Evolutionary conservation across 305 asterid genomes (phyloP), one percentile per base, ranked within the genome.

Genomic region (Galium porrigens): DNA sequence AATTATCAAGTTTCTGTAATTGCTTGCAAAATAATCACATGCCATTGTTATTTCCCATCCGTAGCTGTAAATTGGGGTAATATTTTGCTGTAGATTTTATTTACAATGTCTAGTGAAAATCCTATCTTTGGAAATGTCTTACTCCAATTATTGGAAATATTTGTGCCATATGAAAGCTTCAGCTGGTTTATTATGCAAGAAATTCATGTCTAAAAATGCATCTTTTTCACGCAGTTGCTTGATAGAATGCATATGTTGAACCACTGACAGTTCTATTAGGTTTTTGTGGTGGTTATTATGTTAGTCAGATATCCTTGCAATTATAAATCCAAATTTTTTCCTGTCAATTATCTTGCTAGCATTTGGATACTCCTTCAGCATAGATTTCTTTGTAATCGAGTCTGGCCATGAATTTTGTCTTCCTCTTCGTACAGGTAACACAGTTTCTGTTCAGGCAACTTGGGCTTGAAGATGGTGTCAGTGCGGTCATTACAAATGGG

Each of bases 401-500:
- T 33, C 42, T 0, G 1, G 6, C 32, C n/a, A 29, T 51, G 56
- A 66, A 27, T 37, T 70, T 71, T 58, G 62, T 33, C 30, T 33
- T 68, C 58, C 71, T 71, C 71, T 51, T 70, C 69, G 61, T 84
- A 83, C 92, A 94, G 99, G 96, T 81, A 70, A 72, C 86, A 61
- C 94, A 80, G 74, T 94, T 89, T 82, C 76, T 87, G 68, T 81
- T 75, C 80, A 79, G 85, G 78, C 81, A 84, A 76, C 65, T 85
- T 52, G 92, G 89, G 29, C 80, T 87, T 78, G 95, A 84, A 75
- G 52, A 22, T 73, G 94, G 95, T 61, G 78, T 65, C 66, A 87
- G 81, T 70, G 97, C 95, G 56, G 95, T 89, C 74, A 83, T 94
- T 77, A 94, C 99, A 65, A 94, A 89, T 81, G 99, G 99, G 72